phyloP scores from a whole-genome alignment of 139 green algal species.

The Volvox reticuliferus region DNA sequence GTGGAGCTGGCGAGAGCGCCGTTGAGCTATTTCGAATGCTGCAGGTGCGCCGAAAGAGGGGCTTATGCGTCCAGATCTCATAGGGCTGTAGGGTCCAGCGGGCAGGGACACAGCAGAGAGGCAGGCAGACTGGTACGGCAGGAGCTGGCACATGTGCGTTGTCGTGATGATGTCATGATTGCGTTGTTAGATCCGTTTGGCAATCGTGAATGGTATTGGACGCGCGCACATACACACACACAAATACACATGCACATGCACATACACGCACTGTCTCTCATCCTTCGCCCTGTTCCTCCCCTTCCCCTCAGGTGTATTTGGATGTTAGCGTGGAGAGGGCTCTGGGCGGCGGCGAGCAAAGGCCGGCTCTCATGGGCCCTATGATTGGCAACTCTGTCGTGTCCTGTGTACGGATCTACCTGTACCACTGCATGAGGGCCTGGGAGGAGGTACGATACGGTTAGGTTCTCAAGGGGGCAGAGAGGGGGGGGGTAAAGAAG shows the following conservation, averaged over 20 bases:
- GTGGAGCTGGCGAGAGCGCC: conserved; percentile 20
- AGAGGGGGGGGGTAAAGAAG: background rate
- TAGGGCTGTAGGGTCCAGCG: too few relatives aligned
- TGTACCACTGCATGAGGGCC: background rate
- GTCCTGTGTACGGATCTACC: conserved; percentile 18
- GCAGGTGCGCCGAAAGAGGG: conserved; percentile 1
- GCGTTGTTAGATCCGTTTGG: too few relatives aligned
- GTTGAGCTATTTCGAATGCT: conserved; percentile 54
- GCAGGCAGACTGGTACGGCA: too few relatives aligned
- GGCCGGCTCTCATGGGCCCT: conserved; percentile 32
- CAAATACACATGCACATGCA: too few relatives aligned
- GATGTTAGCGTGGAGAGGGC: conserved; percentile 29
- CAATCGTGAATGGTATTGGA: too few relatives aligned
- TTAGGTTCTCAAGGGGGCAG: background rate
- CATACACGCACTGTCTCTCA: background rate
- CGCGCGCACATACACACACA: too few relatives aligned
- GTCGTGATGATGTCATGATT: too few relatives aligned
- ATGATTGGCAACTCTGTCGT: background rate
- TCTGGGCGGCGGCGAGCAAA: conserved; percentile 16
- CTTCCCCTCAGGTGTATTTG: conserved; percentile 18
- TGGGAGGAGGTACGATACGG: conserved; percentile 42
- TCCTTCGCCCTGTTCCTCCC: background rate
- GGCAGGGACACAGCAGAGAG: too few relatives aligned
- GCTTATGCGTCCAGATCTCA: too few relatives aligned
- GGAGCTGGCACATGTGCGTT: too few relatives aligned